Evolutionary conservation across 2,329 filamentous ascomycete species (phyloP).

Genomic region (Scedosporium boydii): DNA sequence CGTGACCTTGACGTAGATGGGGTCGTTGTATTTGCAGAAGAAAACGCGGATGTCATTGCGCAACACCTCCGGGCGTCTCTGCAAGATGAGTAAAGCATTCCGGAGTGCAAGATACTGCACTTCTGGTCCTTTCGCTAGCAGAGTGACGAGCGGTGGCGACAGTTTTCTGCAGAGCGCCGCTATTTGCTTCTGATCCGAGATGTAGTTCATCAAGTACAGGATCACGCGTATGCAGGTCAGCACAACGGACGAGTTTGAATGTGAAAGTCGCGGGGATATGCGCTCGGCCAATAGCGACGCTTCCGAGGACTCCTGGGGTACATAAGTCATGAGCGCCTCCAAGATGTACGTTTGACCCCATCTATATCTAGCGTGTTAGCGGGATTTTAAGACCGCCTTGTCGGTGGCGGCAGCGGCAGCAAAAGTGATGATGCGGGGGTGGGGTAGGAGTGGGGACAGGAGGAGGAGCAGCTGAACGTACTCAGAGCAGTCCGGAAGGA

Average conservation of each 20-base stretch:
- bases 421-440: too few species aligned
- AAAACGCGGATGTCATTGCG: constrained; percentile 97
- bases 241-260: constrained; percentile 94
- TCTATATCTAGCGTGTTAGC: constrained; percentile 33
- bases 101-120: constrained; percentile 95
- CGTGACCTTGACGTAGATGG: constrained; percentile 98
- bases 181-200: constrained; percentile 82
- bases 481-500: constrained; percentile 94
- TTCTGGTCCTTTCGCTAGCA: constrained; percentile 91
- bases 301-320: constrained; percentile 83
- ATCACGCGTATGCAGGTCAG: constrained; percentile 94
- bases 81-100: constrained; percentile 88
- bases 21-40: constrained; percentile 99
- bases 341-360: constrained; percentile 99
- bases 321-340: constrained; percentile 94
- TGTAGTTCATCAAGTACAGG: constrained; percentile 98
- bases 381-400: constrained; percentile 5
- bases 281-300: constrained; percentile 84
- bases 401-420: too few species aligned
- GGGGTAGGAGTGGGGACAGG: too few species aligned
- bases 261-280: constrained; percentile 88
- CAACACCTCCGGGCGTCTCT: constrained; percentile 84
- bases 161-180: constrained; percentile 81
- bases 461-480: constrained; percentile 34
- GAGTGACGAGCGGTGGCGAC: constrained; percentile 86